Evolutionary conservation across 2,329 filamentous ascomycete species (phyloP), one percentile per base, ranked within the genome.

Genomic region (Aspergillus clavatus): DNA sequence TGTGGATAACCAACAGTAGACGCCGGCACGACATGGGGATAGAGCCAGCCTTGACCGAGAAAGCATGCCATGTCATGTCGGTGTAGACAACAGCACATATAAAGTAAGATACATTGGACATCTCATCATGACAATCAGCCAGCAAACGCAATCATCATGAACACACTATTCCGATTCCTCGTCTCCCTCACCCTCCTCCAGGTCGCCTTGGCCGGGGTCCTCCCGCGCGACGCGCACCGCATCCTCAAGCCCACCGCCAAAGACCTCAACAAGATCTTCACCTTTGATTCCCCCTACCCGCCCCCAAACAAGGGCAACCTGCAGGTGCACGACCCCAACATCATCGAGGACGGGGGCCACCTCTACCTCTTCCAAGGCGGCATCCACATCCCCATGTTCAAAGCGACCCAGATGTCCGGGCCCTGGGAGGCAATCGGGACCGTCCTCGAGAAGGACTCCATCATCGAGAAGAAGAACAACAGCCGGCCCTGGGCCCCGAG

Each of bases 281-380:
- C 21, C 3, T 23, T 18, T 11, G 26, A 28, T 14, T 14, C 16
- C 10, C n/a, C 12, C 5, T 42, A 52, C 7, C 57, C 58, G 1
- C 38, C 52, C 1, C 46, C 58, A 7, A 60, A 59, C n/a, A 18
- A 22, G 10, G 58, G 53, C 11, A 42, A 58, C 12, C 12, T 59
- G 11, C 21, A 27, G 27, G 55, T 40, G 4, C 61, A 63, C 39
- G 61, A 64, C 31, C 61, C 61, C 5, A 62, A 62, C 27, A 55
- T 64, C 14, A 24, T 65, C 24, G 28, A 52, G 5, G 46, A 50
- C 36, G 39, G 61, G 12, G 45, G 42, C 16, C 27, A 41, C 31
- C 62, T 55, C 46, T 63, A 65, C 46, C 53, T 63, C 26, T 62
- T 63, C 47, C 58, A 56, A 35, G 57, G 57, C 6, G 61, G 54